These are phyloP conservation scores for Pestalotiopsis sp. DNA, from an alignment of 2,329 filamentous ascomycete genomes.

Conservation along the genomic window DNA sequence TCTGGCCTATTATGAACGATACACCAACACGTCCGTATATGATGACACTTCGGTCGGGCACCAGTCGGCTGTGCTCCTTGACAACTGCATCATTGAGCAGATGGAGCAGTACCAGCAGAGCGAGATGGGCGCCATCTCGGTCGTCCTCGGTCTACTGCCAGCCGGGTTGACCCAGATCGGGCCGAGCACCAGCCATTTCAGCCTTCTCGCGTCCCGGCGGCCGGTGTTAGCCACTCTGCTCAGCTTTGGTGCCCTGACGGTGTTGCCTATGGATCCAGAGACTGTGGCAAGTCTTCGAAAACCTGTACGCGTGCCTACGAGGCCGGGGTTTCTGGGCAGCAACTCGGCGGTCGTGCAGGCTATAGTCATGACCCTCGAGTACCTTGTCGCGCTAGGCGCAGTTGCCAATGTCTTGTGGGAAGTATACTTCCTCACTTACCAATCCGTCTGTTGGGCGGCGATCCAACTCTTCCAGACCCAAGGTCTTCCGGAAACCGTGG, in stretches of 20 bases:
- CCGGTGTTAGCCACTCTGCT: slow-evolving; percentile 10
- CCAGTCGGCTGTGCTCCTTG: slow-evolving; percentile 1
- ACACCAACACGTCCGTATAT: background rate
- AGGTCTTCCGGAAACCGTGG: slow-evolving; percentile 1
- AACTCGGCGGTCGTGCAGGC: background rate
- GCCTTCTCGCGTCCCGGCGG: background rate
- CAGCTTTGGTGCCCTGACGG: background rate
- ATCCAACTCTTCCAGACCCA: slow-evolving; percentile 6
- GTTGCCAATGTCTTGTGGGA: slow-evolving; percentile 1
- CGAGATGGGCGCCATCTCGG: background rate
- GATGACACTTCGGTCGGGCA: background rate
- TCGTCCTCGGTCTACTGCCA: background rate
- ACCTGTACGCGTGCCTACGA: background rate
- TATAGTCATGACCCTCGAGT: background rate
- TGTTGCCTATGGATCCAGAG: background rate
- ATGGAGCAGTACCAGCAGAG: background rate
- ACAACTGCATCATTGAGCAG: background rate
- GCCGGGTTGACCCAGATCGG: background rate
- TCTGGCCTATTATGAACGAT: background rate
- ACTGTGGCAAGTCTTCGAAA: background rate
- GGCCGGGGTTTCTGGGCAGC: background rate
- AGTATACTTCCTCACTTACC: background rate
- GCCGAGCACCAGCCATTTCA: background rate
- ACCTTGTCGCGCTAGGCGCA: background rate
- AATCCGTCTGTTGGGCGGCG: slow-evolving; percentile 1